Evolutionary conservation across 768 basidiomycete species (phyloP), one percentile per base, ranked within the genome.

Genomic region (Hygrophorus russula): DNA sequence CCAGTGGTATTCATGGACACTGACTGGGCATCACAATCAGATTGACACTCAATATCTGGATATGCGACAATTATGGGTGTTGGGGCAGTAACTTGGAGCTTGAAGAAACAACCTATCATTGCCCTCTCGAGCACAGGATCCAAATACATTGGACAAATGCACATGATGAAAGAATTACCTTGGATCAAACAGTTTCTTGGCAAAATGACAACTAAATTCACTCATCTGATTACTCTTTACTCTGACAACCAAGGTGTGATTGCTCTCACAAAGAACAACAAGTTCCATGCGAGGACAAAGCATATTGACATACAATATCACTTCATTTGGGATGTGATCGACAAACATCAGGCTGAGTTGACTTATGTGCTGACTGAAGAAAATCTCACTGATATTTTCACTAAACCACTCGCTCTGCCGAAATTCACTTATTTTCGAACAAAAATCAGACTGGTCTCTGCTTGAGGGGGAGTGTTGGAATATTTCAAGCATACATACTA

Each of bases 281-380:
- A 5, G 6, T 44, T 41, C 24, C 42, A 44, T 31, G 39, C 42
- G 10, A 5, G 31, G n/a, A 44, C 42, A 31, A 44, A 44, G 18
- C 42, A 44, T 36, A 44, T 44, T 44, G 42, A 44, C 42, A 54
- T 60, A 20, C 49, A 51, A 7, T 53, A 59, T 39, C 60, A 62
- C 39, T 53, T 50, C 35, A 49, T 61, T 19, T 49, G 54, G 1
- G 49, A 56, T 15, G 37, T 41, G 13, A 44, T 62, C n/a, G n/a
- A 20, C 45, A 45, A 9, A n/a, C 29, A 40, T 9, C n/a, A 32
- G n/a, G 31, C 31, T 8, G 17, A 34, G 33, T n/a, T n/a, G n/a
- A n/a, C n/a, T n/a, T n/a, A n/a, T n/a, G n/a, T n/a, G n/a, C n/a
- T n/a, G n/a, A n/a, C n/a, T n/a, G n/a, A n/a, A n/a, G n/a, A n/a